phyloP scores from a whole-genome alignment of 805 yeast genomes.

The Lachancea sp. region DNA sequence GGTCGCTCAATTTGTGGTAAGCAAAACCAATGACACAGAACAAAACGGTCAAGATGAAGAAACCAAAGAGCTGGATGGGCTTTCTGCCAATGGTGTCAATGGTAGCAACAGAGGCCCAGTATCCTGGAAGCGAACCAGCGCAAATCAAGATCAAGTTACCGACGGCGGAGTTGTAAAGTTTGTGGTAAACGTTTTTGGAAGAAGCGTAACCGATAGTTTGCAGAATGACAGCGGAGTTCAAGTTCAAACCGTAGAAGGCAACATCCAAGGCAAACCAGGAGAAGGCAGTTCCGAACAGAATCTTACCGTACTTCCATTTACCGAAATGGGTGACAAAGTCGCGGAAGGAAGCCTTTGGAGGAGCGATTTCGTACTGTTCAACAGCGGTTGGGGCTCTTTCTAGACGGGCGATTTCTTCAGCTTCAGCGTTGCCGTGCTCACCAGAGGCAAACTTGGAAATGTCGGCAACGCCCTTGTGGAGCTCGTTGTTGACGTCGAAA shows the following conservation, averaged over 20 bases:
- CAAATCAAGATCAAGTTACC: slow-evolving; percentile 89
- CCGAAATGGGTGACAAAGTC: slow-evolving; percentile 71
- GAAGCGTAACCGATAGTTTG: slow-evolving; percentile 81
- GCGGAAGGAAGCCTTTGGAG: slow-evolving; percentile 74
- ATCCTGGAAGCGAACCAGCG: slow-evolving; percentile 95
- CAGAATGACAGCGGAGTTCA: slow-evolving; percentile 74
- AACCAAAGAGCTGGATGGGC: slow-evolving; percentile 73
- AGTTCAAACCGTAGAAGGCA: slow-evolving; percentile 83
- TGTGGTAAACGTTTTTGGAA: slow-evolving; percentile 58
- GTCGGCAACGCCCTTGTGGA: slow-evolving; percentile 54
- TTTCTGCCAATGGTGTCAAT: slow-evolving; percentile 80
- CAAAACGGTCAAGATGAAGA: slow-evolving; percentile 59
- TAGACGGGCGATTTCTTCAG: slow-evolving; percentile 37
- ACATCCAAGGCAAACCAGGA: slow-evolving; percentile 88
- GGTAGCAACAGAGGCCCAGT: slow-evolving; percentile 79
- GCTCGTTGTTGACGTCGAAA: slow-evolving; percentile 62
- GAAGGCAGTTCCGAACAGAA: slow-evolving; percentile 82
- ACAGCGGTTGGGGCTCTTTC: slow-evolving; percentile 50
- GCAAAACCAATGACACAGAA: slow-evolving; percentile 82
- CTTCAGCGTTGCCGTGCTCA: slow-evolving; percentile 45
- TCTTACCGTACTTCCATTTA: slow-evolving; percentile 83
- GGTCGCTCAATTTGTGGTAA: slow-evolving; percentile 59
- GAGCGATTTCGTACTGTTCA: slow-evolving; percentile 34
- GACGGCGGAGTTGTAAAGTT: slow-evolving; percentile 71
- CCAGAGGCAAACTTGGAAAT: slow-evolving; percentile 46